phyloP scores from a whole-genome alignment of 108 stramenopile species.

The Fragilaria radians region DNA sequence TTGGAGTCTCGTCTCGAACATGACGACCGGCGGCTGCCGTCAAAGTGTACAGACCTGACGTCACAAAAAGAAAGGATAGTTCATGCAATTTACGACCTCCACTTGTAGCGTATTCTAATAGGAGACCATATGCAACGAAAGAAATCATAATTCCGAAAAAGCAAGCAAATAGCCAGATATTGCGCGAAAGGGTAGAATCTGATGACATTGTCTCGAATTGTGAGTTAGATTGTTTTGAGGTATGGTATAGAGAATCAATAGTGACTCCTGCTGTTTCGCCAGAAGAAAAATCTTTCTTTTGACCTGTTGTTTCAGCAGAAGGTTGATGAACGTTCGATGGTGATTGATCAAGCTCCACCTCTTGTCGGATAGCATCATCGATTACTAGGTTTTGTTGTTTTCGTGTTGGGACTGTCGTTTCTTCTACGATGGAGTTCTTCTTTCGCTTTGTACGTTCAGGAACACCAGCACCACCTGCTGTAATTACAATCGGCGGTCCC shows the following conservation, averaged over 20 bases:
- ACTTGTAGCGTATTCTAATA: conserved; percentile 92
- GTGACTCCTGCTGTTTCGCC: neutral
- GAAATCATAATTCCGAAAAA: conserved; percentile 88
- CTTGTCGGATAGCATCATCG: neutral
- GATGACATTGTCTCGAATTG: too few relatives aligned
- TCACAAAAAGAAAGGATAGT: conserved; percentile 92
- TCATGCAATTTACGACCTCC: conserved; percentile 92
- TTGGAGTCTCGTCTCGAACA: conserved; percentile 86
- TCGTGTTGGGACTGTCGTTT: neutral
- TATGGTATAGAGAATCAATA: neutral
- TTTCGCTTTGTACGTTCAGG: neutral
- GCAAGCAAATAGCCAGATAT: conserved; percentile 75
- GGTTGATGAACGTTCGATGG: neutral
- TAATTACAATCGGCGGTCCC: neutral
- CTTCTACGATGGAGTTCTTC: neutral
- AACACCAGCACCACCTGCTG: neutral
- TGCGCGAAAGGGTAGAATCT: neutral
- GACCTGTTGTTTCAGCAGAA: neutral
- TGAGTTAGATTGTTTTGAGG: neutral
- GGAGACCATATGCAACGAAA: conserved; percentile 87
- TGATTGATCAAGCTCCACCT: neutral
- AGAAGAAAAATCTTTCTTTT: neutral
- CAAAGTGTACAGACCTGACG: conserved; percentile 85
- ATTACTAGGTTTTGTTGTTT: neutral
- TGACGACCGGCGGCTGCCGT: conserved; percentile 79